Evolutionary conservation across 164 flowering plant species (phyloP), one percentile per base, ranked within the genome.

Genomic region (Paratinospora sagittata): DNA sequence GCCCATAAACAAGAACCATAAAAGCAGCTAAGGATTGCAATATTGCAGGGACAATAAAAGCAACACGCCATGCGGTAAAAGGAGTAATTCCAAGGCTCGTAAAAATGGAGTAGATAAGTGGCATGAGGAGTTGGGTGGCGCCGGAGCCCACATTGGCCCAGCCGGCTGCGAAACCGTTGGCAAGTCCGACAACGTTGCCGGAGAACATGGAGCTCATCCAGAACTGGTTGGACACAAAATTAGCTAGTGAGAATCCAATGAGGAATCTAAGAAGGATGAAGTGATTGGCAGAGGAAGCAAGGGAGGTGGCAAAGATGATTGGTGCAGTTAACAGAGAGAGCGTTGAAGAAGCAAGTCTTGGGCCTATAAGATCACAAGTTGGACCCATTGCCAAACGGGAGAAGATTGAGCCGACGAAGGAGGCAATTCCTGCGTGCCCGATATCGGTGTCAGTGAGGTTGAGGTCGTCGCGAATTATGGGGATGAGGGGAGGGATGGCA

Each of bases 131-230:
- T 72, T 88, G 90, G 2, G 90, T 82, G 27, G 75, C 78, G 8
- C 90, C 92, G 39, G 85, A n/a, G 1, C 92, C 92, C 1, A 81
- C 77, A 73, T 85, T 83, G 3, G 90, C 87, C 92, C 92, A 88
- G 0, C 89, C 92, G 43, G 89, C 88, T 0, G 89, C 71, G n/a
- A 84, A 73, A 3, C 85, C 92, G 68, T 88, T 86, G 41, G 88
- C 90, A 1, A 82, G 78, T 23, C 88, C 92, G 5, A 88, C 85
- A 14, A 83, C 75, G 21, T 34, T 19, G 72, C 73, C 19, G 36
- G 90, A 81, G 77, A 88, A 88, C 92, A 88, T 88, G 62, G 83
- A 83, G 75, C 82, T 84, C 88, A 85, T 88, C 90, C 90, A 88
- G 72, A 79, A 86, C 77, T 88, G 92, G 74, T 79, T 84, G 27